Evolutionary conservation across 2,329 filamentous ascomycete genomes (phyloP), one percentile per base, ranked within the genome.

Genomic region (Elsinoe batatas): DNA sequence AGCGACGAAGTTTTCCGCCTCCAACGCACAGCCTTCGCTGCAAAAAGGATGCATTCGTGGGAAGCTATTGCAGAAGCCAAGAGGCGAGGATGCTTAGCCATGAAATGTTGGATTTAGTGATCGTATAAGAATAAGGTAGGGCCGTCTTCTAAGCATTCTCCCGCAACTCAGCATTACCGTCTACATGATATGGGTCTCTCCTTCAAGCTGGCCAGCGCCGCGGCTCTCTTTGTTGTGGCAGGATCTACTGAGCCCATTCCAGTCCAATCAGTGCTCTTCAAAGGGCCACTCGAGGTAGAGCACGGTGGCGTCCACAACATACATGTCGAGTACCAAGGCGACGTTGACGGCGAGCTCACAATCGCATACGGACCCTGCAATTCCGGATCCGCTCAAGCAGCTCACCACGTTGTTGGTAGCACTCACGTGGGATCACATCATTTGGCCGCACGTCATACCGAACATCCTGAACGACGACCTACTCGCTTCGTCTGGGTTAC

Each of bases 401-500:
- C 63, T 18, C 73, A 78, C 58, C 74, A 77, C 58, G 67, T 71
- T 11, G 64, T 78, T 3, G 73, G 72, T 32, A 68, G 58, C 17
- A 69, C 72, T 1, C 68, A 71, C 40, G 63, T 74, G n/a, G 66
- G 67, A 42, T 63, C 64, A 26, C 65, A 68, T 44, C 58, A 58
- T 3, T 53, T 66, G 20, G 64, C 65, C 3, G 63, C 61, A 46
- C 58, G 65, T 10, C 65, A 67, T 57, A 38, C 60, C 15, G 44
- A 56, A 0, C 63, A 65, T 47, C 57, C 53, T 1, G 62, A 66
- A 15, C 65, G 67, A 7, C 63, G 68, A 6, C 76, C 76, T 0
- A 70, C 70, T 33, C 70, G 74, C 12, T 74, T 79, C 37, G 70
- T 77, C 17, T 77, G 75, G 75, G 62, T 76, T 2, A 68, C 74